A percentile compares a stretch with the other conserved stretches of the same genome.
Evolutionary conservation across 495 filamentous ascomycete species (phyloP).

Genomic region (Hypoxylon cercidicola): DNA sequence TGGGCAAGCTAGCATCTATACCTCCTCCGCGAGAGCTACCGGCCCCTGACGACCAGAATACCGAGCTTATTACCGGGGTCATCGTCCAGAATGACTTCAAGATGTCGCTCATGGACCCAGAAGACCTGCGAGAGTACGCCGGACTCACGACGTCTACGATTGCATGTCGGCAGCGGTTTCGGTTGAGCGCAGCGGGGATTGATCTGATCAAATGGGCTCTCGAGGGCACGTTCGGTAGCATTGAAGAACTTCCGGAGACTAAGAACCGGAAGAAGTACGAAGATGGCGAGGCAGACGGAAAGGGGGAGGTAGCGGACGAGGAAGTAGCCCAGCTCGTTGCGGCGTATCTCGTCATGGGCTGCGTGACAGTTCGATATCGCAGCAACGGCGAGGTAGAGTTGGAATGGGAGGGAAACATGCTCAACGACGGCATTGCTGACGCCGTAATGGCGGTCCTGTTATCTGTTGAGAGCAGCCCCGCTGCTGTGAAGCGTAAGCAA

Average conservation of each 20-base stretch:
- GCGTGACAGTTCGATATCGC: constrained; percentile 77
- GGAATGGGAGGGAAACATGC: constrained; percentile 97
- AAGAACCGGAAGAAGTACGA: constrained; percentile 46
- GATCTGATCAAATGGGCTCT: constrained; percentile 94
- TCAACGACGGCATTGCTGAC: constrained; percentile 97
- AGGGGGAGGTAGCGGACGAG: constrained; percentile 65
- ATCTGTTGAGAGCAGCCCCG: constrained; percentile 89
- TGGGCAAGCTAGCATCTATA: constrained; percentile 88
- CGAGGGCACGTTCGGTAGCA: constrained; percentile 88
- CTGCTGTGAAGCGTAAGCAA: constrained; percentile 87
- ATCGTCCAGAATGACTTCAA: constrained; percentile 98
- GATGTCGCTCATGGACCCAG: constrained; percentile 92
- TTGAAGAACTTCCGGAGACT: constrained; percentile 72
- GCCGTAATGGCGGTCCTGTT: constrained; percentile 91
- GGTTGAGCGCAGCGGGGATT: constrained; percentile 84
- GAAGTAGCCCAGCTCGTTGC: constrained; percentile 63
- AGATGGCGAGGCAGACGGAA: constrained; percentile 47
- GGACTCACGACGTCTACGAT: constrained; percentile 94
- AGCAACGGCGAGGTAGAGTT: constrained; percentile 81
- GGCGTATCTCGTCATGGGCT: constrained; percentile 88
- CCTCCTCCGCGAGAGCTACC: constrained; percentile 64
- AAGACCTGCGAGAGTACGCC: constrained; percentile 94
- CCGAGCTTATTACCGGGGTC: constrained; percentile 81
- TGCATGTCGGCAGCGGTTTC: constrained; percentile 87
- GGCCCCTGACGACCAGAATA: constrained; percentile 42